Percentiles rank a stretch among this genome's conserved stretches.
Evolutionary conservation across 768 basidiomycete genomes (phyloP).

Genomic region (Panus rudis): DNA sequence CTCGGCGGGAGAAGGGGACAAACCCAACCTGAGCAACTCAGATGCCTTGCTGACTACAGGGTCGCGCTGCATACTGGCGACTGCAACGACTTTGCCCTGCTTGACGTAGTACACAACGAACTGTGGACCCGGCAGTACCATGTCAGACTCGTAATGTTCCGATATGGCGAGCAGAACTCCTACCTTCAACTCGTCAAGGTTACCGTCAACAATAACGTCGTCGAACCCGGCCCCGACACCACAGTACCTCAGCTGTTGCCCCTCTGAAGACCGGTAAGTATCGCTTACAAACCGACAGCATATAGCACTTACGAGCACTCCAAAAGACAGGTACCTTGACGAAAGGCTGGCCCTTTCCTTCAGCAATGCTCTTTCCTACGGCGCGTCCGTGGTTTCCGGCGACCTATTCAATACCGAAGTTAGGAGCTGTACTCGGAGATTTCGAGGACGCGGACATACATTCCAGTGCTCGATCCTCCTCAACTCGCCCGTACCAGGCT

Average conservation of each 20-base stretch:
- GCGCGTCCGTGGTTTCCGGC: slow-evolving; percentile 83
- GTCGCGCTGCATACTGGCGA: slow-evolving; percentile 76
- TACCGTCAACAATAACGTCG: slow-evolving; percentile 72
- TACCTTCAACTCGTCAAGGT: slow-evolving; percentile 73
- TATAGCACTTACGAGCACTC: slow-evolving; percentile 65
- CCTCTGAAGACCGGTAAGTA: slow-evolving; percentile 40
- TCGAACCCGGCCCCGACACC: slow-evolving; percentile 68
- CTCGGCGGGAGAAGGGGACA: slow-evolving; percentile 76
- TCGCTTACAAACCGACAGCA: background rate
- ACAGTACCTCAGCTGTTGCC: slow-evolving; percentile 81
- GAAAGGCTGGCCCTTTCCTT: slow-evolving; percentile 55
- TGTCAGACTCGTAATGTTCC: background rate
- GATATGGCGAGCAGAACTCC: slow-evolving; percentile 4
- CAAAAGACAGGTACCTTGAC: slow-evolving; percentile 82
- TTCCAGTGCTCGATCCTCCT: slow-evolving; percentile 89
- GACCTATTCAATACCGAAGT: slow-evolving; percentile 36
- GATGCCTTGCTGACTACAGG: slow-evolving; percentile 73
- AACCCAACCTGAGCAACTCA: slow-evolving; percentile 67
- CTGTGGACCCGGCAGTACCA: slow-evolving; percentile 25
- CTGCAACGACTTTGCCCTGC: slow-evolving; percentile 55
- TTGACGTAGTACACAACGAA: slow-evolving; percentile 79
- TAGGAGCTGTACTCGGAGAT: background rate
- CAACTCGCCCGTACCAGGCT: slow-evolving; percentile 40
- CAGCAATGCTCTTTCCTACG: slow-evolving; percentile 70
- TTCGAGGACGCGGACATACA: slow-evolving; percentile 31